Conservation (phyloP, 306 rosid species). For the Echinosophora koreensis region DNA sequence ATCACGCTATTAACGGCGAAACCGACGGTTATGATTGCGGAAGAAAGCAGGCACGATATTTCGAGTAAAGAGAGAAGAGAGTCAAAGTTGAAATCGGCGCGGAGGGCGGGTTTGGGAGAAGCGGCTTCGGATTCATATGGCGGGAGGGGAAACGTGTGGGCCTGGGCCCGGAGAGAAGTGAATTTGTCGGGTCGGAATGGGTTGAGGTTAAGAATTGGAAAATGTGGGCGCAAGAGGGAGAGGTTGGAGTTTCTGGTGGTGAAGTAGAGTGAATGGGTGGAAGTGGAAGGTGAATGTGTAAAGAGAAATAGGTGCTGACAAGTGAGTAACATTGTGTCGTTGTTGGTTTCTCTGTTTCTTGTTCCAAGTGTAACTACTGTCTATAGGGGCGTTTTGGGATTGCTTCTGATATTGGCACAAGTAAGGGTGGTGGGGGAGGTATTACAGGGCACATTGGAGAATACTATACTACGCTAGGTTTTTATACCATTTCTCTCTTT, state of each 20-base stretch:
- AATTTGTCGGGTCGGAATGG: constrained; percentile 25
- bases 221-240: constrained; percentile 48
- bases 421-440: background rate
- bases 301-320: constrained; percentile 40
- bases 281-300: constrained; percentile 52
- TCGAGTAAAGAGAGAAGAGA: constrained; percentile 67
- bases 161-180: constrained; percentile 36
- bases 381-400: background rate
- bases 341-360: background rate
- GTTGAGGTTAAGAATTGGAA: constrained; percentile 43
- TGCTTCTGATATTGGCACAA: background rate
- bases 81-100: constrained; percentile 55
- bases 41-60: constrained; percentile 64
- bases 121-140: constrained; percentile 50
- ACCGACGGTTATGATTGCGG: constrained; percentile 53
- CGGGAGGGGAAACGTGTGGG: constrained; percentile 37
- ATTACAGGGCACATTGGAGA: constrained; percentile 22
- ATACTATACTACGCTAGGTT: background rate
- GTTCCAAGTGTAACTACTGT: background rate
- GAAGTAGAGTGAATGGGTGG: constrained; percentile 46
- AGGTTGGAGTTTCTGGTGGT: constrained; percentile 34
- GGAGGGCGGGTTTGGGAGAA: constrained; percentile 24
- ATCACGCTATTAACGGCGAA: constrained; percentile 49
- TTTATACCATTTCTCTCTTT: background rate
- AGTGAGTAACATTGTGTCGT: constrained; percentile 63